Percentiles rank a stretch among this genome's conserved stretches.
Conservation (phyloP, 2,329 filamentous ascomycete genomes). For the Calycina herbarum region DNA sequence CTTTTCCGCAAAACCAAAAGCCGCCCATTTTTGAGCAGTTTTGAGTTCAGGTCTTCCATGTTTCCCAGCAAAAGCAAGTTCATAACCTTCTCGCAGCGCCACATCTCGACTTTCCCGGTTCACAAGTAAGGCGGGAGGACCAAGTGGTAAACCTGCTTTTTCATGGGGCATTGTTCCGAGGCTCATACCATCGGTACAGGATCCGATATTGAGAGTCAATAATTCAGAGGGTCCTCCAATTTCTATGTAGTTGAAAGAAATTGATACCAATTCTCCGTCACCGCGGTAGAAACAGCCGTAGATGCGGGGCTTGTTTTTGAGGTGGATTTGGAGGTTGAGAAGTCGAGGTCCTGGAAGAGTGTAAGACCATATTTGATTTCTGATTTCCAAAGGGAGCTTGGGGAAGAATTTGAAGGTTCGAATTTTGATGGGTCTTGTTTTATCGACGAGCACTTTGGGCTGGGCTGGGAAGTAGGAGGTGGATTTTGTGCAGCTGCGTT, state of each 20-base stretch:
- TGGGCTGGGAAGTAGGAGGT: not conserved
- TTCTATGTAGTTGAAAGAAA: not conserved
- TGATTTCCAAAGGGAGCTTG: conserved; percentile 1
- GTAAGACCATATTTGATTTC: conserved; percentile 5
- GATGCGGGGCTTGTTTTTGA: not conserved
- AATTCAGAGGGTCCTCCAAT: not conserved
- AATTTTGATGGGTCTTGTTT: not conserved
- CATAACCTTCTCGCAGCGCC: conserved; percentile 4
- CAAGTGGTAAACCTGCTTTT: not conserved
- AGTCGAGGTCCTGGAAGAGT: conserved; percentile 1
- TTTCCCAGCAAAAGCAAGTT: conserved; percentile 3
- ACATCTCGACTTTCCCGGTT: conserved; percentile 4
- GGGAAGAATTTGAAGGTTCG: conserved; percentile 6
- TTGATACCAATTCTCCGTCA: not conserved
- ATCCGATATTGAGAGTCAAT: not conserved
- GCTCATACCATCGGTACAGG: not conserved
- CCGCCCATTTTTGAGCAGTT: not conserved
- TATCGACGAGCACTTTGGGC: not conserved
- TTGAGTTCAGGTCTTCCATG: not conserved
- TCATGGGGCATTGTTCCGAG: no score
- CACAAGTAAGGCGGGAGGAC: not conserved
- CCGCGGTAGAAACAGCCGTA: not conserved
- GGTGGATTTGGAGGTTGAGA: not conserved
- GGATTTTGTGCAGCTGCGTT: not conserved
- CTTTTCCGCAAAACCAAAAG: conserved; percentile 4